Percentiles rank a stretch among this genome's conserved stretches.
Evolutionary conservation across 1,284 basidiomycete genomes (phyloP).

Genomic region (Ganoderma sinense): DNA sequence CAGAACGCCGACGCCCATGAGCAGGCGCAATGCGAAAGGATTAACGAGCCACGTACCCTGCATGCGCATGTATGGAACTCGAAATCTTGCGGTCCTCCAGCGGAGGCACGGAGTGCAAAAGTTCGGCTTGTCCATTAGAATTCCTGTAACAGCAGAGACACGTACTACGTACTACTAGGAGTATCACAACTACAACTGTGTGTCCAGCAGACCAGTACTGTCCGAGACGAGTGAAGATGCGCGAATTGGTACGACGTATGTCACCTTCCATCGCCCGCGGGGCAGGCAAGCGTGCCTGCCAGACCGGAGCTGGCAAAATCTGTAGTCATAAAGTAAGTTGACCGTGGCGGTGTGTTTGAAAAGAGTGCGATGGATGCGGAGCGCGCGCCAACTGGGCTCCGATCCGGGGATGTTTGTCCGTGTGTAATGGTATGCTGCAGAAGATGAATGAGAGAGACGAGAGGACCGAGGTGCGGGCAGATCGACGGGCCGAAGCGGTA

Average conservation of each 20-base stretch:
- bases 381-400: background rate
- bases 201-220: background rate
- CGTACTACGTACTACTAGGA: background rate
- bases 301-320: background rate
- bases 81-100: background rate
- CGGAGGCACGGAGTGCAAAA: background rate
- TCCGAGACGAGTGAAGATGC: background rate
- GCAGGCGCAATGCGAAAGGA: background rate
- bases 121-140: background rate
- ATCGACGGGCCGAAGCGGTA: background rate
- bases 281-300: background rate
- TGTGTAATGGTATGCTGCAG: slow-evolving; percentile 1
- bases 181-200: background rate
- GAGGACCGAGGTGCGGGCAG: background rate
- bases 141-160: background rate
- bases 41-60: background rate
- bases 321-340: background rate
- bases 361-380: slow-evolving; percentile 3
- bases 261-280: background rate
- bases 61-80: background rate
- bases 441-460: background rate
- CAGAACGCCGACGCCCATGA: background rate
- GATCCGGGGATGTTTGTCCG: background rate
- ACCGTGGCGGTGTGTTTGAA: background rate
- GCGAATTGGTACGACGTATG: background rate